Evolutionary conservation across 2,329 filamentous ascomycete species (phyloP).

Genomic region (Herpotrichia juniperi): DNA sequence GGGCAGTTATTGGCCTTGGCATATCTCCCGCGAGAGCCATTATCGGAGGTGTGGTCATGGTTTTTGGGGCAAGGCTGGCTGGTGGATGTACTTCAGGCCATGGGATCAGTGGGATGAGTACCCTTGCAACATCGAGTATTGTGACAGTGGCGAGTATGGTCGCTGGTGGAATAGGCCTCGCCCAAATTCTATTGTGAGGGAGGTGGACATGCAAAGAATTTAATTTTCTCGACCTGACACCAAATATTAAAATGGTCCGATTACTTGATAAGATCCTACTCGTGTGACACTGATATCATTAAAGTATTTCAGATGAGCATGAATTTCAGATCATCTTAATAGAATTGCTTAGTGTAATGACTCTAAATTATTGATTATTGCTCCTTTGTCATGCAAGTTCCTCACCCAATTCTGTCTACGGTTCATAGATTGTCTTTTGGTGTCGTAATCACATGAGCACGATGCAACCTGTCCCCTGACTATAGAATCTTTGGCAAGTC

Average conservation of each 20-base stretch:
- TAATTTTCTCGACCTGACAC: not conserved
- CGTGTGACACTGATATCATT: not conserved
- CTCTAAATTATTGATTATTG: not conserved
- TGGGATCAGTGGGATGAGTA: conserved; percentile 70
- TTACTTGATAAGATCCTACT: not conserved
- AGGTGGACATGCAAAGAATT: not conserved
- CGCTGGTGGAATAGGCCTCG: conserved; percentile 52
- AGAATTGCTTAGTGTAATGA: not conserved
- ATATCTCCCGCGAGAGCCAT: conserved; percentile 44
- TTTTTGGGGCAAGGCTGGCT: conserved; percentile 65
- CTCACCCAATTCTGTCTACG: no score
- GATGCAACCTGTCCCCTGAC: not conserved
- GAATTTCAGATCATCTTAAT: not conserved
- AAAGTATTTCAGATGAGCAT: not conserved
- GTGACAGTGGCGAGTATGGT: conserved; percentile 66
- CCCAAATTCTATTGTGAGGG: conserved; percentile 4
- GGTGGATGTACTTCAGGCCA: conserved; percentile 74
- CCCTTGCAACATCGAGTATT: conserved; percentile 66
- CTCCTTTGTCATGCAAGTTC: no score
- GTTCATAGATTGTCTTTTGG: not conserved
- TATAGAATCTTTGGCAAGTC: not conserved
- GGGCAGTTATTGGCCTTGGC: not conserved
- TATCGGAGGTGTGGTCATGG: conserved; percentile 63
- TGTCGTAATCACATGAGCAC: not conserved
- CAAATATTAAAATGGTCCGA: not conserved